Evolutionary conservation across 1,139 yeast genomes (phyloP), one percentile per base, ranked within the genome.

Genomic region (Eremothecium coryli): DNA sequence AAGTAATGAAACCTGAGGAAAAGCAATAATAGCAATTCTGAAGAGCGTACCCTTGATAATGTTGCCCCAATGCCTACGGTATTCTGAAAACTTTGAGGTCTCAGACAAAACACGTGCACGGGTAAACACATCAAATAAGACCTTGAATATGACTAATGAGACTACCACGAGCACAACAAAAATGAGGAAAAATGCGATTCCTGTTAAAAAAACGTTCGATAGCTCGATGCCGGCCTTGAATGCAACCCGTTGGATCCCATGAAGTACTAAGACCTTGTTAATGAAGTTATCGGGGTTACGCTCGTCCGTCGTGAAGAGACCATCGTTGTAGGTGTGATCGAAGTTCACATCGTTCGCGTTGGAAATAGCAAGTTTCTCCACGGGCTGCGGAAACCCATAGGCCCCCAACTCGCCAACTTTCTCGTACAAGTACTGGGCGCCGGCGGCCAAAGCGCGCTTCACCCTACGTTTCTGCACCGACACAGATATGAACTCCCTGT

Each of bases 161-260:
- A 81, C 70, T 37, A 84, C 65, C 51, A 86, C 65, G 15, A 82
- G 71, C 46, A 86, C 76, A 12, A 84, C 77, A 50, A 88, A 74
- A 58, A 90, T 79, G 21, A 88, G 59, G 54, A 86, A 79, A 56
- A 88, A 85, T 10, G 80, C 77, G 30, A 86, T 73, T 40, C 93
- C 86, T 0, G 98, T 90, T 63, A 88, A 66, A 59, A 88, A 93
- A 40, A 93, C 60, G 52, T 76, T 76, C 16, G 96, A 80, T 46
- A 85, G 68, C 61, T 90, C 98, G 48, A 90, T 86, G 26, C 73
- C 72, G 7, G 95, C 85, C 46, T 79, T 64, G 56, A 68, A 90
- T 0, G 96, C 78, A 6, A 88, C 95, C 61, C 98, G 77, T 60
- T 85, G 86, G 44, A 93, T 78, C 45, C 98, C 98, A 56, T 95